Evolutionary conservation across 2,329 filamentous ascomycete species (phyloP).

Genomic region (Colletotrichum lini): DNA sequence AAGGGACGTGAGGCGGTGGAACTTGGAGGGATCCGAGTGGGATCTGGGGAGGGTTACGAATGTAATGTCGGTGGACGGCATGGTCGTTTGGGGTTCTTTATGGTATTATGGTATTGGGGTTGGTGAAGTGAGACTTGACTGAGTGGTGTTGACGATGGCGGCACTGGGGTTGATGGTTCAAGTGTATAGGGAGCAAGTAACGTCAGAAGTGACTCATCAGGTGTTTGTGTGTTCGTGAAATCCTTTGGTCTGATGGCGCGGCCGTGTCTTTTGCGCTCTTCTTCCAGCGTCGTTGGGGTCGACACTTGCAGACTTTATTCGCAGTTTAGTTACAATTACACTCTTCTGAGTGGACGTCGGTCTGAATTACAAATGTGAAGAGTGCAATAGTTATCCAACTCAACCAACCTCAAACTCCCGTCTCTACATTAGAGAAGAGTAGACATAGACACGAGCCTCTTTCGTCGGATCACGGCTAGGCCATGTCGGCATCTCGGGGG

Average conservation of each 20-base stretch:
- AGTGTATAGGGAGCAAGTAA: neutral
- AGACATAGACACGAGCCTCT: neutral
- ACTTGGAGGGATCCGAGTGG: conserved; percentile 5
- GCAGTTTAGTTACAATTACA: too few relatives aligned
- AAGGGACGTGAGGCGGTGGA: neutral
- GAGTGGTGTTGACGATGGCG: neutral
- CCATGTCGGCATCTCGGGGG: neutral
- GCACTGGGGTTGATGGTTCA: neutral
- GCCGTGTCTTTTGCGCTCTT: neutral
- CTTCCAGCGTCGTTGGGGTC: too few relatives aligned
- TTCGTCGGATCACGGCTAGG: neutral
- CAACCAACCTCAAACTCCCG: neutral
- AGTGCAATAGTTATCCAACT: neutral
- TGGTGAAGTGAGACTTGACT: too few relatives aligned
- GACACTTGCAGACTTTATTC: too few relatives aligned
- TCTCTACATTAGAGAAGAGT: too few relatives aligned
- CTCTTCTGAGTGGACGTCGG: too few relatives aligned
- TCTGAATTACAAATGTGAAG: too few relatives aligned
- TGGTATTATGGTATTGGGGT: neutral
- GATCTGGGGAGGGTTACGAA: conserved; percentile 22
- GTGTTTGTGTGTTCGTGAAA: neutral
- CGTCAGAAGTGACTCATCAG: neutral
- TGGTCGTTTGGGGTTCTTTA: neutral
- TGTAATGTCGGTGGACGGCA: neutral
- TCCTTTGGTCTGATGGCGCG: neutral